Conservation (phyloP, 371 early-diverging fungal species). For the Cladochytrium tenue region DNA sequence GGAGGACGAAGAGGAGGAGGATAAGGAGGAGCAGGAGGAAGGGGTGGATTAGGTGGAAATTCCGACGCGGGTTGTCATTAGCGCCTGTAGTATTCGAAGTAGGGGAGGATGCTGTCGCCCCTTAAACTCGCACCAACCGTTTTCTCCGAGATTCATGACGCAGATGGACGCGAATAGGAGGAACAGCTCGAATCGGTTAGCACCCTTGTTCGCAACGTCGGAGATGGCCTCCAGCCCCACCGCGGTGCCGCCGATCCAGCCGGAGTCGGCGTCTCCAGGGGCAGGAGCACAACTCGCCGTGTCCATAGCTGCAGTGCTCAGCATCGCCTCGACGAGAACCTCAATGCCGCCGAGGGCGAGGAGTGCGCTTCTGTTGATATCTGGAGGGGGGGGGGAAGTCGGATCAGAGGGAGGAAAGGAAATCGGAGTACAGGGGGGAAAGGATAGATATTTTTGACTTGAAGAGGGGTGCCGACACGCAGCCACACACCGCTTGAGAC, state of each 20-base stretch:
- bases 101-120: background rate
- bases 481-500: conserved; percentile 11
- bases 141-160: conserved; percentile 27
- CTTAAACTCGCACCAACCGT: too few relatives aligned
- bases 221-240: background rate
- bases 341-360: conserved; percentile 12
- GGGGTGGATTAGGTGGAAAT: background rate
- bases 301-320: background rate
- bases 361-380: conserved; percentile 10
- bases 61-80: background rate
- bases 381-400: conserved; percentile 9
- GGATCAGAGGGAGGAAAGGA: background rate
- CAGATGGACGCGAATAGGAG: conserved; percentile 32
- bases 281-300: background rate
- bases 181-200: conserved; percentile 14
- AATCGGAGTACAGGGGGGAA: too few relatives aligned
- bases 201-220: background rate
- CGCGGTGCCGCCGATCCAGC: background rate
- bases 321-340: conserved; percentile 18
- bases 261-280: background rate
- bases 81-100: background rate
- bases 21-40: background rate
- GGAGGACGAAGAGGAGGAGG: background rate
- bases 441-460: too few relatives aligned
- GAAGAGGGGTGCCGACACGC: too few relatives aligned